Evolutionary conservation across 73 alveolate species (phyloP).

Genomic region (Breviolum minutum): DNA sequence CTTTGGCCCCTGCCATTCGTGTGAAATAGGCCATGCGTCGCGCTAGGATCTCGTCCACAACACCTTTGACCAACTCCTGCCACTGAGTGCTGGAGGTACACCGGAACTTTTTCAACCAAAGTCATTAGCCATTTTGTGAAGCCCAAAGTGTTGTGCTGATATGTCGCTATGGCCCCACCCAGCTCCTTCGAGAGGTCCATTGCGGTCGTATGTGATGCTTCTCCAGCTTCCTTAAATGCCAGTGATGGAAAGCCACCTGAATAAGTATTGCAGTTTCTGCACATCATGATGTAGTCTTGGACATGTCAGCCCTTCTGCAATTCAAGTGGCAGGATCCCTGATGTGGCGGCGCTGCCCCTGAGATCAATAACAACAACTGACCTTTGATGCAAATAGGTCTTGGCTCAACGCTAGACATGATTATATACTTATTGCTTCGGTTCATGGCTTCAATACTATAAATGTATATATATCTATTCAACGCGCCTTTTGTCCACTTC

Average conservation of each 20-base stretch:
- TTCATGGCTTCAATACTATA: too few relatives aligned
- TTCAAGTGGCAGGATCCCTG: constrained; percentile 42
- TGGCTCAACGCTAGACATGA: too few relatives aligned
- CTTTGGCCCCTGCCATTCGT: neutral
- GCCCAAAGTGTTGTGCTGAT: neutral
- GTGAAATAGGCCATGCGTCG: constrained; percentile 32
- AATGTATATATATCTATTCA: too few relatives aligned
- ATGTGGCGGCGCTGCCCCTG: constrained; percentile 78
- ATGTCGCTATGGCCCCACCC: too few relatives aligned
- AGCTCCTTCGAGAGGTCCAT: constrained; percentile 54
- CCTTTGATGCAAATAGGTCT: too few relatives aligned
- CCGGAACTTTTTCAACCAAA: neutral
- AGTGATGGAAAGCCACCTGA: neutral
- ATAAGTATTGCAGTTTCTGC: neutral
- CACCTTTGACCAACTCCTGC: constrained; percentile 60
- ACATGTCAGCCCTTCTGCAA: neutral
- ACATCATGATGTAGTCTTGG: neutral
- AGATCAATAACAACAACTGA: neutral
- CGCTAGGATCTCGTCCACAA: constrained; percentile 39
- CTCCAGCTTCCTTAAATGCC: neutral
- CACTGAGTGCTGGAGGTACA: neutral
- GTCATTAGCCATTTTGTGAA: neutral
- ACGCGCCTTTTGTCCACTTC: too few relatives aligned
- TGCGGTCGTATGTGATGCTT: constrained; percentile 15
- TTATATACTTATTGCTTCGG: too few relatives aligned